Conservation (phyloP, 148 eudicot species). For the Cornus florida region DNA sequence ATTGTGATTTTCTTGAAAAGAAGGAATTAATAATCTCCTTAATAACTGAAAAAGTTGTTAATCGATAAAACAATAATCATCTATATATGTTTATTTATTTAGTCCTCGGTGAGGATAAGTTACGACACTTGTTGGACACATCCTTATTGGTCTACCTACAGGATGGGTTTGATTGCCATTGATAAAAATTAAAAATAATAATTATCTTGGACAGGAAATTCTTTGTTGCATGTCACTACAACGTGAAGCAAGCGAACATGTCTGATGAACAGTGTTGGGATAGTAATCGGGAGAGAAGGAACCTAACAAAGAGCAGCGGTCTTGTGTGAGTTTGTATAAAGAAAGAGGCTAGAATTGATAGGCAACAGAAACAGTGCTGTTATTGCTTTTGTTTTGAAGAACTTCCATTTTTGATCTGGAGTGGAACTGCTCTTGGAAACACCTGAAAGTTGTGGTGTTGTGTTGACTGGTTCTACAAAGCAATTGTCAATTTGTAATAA, state of each 20-base stretch:
- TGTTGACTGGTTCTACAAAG: neutral
- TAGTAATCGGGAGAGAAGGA: neutral
- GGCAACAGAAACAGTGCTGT: neutral
- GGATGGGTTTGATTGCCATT: too few species aligned
- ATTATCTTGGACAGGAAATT: neutral
- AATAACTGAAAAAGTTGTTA: too few species aligned
- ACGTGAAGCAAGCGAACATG: neutral
- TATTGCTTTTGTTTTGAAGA: neutral
- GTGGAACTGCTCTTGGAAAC: neutral
- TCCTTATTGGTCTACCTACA: too few species aligned
- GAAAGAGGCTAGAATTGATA: neutral
- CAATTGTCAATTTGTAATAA: too few species aligned
- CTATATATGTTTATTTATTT: neutral
- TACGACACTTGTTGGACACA: too few species aligned
- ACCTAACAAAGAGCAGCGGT: neutral
- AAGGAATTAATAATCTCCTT: neutral
- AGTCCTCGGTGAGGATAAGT: too few species aligned
- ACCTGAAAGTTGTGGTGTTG: neutral
- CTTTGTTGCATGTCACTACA: neutral
- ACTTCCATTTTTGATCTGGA: neutral
- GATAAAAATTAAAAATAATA: too few species aligned
- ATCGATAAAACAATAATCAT: neutral
- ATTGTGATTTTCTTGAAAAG: neutral
- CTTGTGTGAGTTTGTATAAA: neutral
- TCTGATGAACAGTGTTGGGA: neutral